Evolutionary conservation across 805 yeast species (phyloP), one percentile per base, ranked within the genome.

Genomic region (Peterozyma toletana): DNA sequence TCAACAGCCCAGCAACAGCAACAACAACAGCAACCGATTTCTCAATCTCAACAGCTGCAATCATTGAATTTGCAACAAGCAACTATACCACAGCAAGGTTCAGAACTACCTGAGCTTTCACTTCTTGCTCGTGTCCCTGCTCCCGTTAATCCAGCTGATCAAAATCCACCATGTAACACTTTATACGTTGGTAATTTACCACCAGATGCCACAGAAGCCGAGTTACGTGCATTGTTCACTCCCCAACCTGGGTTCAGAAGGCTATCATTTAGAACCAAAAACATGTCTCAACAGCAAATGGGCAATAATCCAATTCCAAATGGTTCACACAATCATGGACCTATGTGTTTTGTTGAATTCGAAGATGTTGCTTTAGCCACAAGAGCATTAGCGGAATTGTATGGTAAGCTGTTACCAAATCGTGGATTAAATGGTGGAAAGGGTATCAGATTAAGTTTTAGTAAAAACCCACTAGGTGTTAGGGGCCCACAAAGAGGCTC

Each of bases 271-370:
- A 76, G 96, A 54, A 90, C 95, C 14, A 88, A 89, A 63, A 64
- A 62, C 47, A 65, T 14, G 11, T 33, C 38, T 16, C 34, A 31
- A 31, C 13, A 31, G 5, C 14, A 14, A 11, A 30, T 33, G 11
- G 30, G 30, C 14, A 44, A 40, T 33, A 34, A 36, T n/a, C 11
- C 41, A 11, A 14, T 35, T 3, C 13, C 15, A 4, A 15, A 16
- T 29, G 47, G 53, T 48, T 58, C 60, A 39, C 69, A 71, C 37
- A 75, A 77, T 51, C 95, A 85, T 66, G 98, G 99, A 4, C 99
- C 99, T 44, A 93, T 93, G 98, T 93, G 99, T 64, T 93, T 93
- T 71, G 99, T 93, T 43, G 99, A 93, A 68, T 93, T 93, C 67
- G 99, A 93, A 54, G 97, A 91, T 61, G 96, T 93, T 42, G 82